Evolutionary conservation across 2,329 filamentous ascomycete species (phyloP).

Genomic region (Penicillium sumatraense): DNA sequence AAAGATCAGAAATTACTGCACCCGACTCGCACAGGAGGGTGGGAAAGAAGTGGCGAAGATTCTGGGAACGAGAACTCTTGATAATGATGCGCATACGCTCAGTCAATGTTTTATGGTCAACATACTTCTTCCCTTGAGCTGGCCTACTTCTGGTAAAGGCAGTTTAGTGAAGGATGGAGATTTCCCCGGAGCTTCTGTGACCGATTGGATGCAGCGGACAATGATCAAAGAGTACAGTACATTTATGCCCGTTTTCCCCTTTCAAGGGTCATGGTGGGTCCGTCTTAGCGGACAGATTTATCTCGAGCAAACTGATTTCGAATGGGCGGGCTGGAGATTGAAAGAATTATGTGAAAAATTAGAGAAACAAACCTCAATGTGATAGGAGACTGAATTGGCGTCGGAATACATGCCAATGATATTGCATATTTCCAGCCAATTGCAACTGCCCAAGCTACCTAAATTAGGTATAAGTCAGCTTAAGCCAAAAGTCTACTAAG

Average conservation of each 20-base stretch:
- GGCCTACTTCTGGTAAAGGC: constrained; percentile 20
- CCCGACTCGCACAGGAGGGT: constrained; percentile 64
- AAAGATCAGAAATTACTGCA: constrained; percentile 65
- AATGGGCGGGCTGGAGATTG: constrained; percentile 59
- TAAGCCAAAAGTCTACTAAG: no score
- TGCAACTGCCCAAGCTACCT: no score
- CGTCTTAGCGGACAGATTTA: constrained; percentile 79
- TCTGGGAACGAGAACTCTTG: constrained; percentile 69
- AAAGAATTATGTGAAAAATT: constrained; percentile 58
- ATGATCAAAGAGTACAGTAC: constrained; percentile 66
- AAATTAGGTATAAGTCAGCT: no score
- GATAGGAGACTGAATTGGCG: no score
- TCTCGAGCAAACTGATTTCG: constrained; percentile 73
- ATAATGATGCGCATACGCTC: constrained; percentile 41
- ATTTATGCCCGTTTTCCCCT: constrained; percentile 66
- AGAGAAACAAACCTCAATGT: background rate
- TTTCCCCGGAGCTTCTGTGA: constrained; percentile 40
- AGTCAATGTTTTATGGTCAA: constrained; percentile 67
- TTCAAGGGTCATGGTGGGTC: constrained; percentile 66
- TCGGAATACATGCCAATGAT: no score
- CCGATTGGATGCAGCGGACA: constrained; percentile 60
- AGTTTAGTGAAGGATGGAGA: constrained; percentile 3
- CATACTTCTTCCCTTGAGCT: constrained; percentile 67
- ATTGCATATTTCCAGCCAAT: no score
- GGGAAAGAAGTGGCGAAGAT: constrained; percentile 61